phyloP scores from a whole-genome alignment of 768 basidiomycete species.

The Russula sp. region DNA sequence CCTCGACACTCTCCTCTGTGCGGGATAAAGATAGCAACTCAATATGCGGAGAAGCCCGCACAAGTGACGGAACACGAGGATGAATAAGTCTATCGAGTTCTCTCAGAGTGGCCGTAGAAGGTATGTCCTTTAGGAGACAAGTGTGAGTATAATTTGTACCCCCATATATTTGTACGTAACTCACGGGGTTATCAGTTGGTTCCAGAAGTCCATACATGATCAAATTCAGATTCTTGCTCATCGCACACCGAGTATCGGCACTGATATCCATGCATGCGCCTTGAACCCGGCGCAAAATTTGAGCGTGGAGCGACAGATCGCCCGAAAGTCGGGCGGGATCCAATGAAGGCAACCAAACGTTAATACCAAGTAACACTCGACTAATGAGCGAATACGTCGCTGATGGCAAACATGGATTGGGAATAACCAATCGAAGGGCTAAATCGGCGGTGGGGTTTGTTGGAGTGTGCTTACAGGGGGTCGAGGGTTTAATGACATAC shows the following conservation, averaged over 20 bases:
- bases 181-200: slow-evolving; percentile 32
- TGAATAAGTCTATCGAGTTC: slow-evolving; percentile 64
- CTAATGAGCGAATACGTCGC: slow-evolving; percentile 57
- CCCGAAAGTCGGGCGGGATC: slow-evolving; percentile 53
- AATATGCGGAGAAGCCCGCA: slow-evolving; percentile 62
- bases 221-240: slow-evolving; percentile 61
- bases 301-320: slow-evolving; percentile 48
- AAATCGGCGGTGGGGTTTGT: neutral
- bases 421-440: slow-evolving; percentile 50
- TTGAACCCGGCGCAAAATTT: slow-evolving; percentile 48
- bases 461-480: slow-evolving; percentile 1
- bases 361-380: slow-evolving; percentile 56
- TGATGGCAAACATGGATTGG: slow-evolving; percentile 49
- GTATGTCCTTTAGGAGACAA: neutral
- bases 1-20: slow-evolving; percentile 63
- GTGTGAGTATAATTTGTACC: slow-evolving; percentile 34
- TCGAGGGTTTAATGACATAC: slow-evolving; percentile 42
- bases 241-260: slow-evolving; percentile 52
- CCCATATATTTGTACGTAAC: slow-evolving; percentile 32
- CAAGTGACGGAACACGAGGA: slow-evolving; percentile 73
- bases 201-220: slow-evolving; percentile 41
- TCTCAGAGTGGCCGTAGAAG: slow-evolving; percentile 20
- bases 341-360: slow-evolving; percentile 55
- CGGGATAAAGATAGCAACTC: slow-evolving; percentile 61
- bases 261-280: slow-evolving; percentile 48